Conservation (phyloP, 139 green algal species). For the Chlamydomonas sp. region DNA sequence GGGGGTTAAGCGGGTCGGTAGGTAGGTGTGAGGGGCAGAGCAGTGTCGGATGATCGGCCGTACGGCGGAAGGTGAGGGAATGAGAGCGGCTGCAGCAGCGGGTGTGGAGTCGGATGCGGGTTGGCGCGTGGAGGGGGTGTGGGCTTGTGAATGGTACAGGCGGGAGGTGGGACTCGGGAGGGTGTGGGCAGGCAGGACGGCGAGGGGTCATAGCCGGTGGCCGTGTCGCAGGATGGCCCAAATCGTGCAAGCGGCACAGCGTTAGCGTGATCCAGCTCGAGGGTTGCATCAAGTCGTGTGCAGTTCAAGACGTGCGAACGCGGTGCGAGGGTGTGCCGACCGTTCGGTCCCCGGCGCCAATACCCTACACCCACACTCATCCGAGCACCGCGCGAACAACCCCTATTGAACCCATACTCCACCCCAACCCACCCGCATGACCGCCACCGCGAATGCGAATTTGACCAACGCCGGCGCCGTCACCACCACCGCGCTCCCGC, state of each 20-base stretch:
- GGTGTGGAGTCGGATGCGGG: background rate
- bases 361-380: no score
- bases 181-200: background rate
- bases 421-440: background rate
- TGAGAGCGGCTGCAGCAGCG: background rate
- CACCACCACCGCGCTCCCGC: no score
- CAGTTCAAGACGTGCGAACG: no score
- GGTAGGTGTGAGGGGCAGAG: background rate
- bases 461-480: background rate
- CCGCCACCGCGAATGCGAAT: constrained; percentile 18
- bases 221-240: no score
- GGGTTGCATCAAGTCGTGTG: no score
- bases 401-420: no score
- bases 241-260: no score
- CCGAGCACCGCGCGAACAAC: no score
- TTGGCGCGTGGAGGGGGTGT: background rate
- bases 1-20: background rate
- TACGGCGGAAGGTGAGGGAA: background rate
- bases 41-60: background rate
- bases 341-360: no score
- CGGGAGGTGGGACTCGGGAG: background rate
- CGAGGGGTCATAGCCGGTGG: no score
- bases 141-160: background rate
- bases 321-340: no score
- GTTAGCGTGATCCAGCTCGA: no score